Base-by-base conservation (phyloP, 106 monocot genomes). In the Dendrobium nobile region DNA sequence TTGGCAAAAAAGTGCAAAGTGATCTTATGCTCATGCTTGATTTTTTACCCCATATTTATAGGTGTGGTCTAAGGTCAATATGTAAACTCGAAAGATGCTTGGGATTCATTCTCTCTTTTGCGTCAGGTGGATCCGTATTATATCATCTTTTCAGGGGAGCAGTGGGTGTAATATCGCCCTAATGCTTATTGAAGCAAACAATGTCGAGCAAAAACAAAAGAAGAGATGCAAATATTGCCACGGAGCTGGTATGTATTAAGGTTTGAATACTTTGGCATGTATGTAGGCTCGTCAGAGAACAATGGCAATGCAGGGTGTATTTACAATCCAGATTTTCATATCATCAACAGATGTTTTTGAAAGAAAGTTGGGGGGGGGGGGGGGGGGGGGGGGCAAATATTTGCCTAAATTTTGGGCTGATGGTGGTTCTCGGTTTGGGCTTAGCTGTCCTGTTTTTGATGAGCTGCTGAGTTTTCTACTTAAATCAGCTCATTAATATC, bases 41-140 rank as follows among this genome's bases (percentile, higher is more conserved):
- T 37, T 37, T 37, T 37, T 37, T 37, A 37, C 3, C 37, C 37
- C 37, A 37, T 37, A 37, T 37, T 37, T 37, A 37, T 37, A 37
- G 37, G 37, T 37, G 37, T 37, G 37, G 37, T 37, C 37, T 37
- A 37, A 37, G 37, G 37, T 37, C 37, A 37, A 37, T 37, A 37
- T n/a, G 7, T 24, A 65, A 65, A 9, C 64, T 65, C 1, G 26
- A 65, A 65, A n/a, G 26, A 65, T n/a, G 1, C 24, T 22, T 65
- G 64, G n/a, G n/a, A 65, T 26, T 65, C 64, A 24, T 15, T 65
- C 24, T 65, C 64, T 65, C 26, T 7, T 26, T 54, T 89, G 75
- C 91, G 96, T 86, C 96, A 96, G 85, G 93, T 96, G 4, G 96
- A 96, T 83, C 93, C 96, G n/a, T 19, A 96, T 93, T 67, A 93